phyloP scores from a whole-genome alignment of 441 rosid genomes.

The Jatropha multifida region DNA sequence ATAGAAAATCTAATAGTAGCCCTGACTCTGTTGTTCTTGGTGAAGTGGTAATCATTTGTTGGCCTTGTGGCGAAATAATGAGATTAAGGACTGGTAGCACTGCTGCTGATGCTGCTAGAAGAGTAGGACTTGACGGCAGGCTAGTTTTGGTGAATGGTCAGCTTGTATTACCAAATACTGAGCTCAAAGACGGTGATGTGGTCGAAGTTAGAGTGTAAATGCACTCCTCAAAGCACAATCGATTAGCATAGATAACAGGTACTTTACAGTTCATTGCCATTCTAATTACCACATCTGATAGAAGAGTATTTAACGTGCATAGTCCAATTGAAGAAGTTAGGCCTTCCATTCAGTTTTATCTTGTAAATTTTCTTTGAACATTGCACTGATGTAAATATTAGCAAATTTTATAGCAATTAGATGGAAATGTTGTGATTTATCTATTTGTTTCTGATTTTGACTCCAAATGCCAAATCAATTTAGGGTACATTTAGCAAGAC shows the following conservation, averaged over 20 bases:
- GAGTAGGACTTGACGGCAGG: constrained; percentile 62
- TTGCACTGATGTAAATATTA: constrained; percentile 18
- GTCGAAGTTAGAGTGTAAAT: constrained; percentile 55
- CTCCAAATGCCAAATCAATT: not conserved
- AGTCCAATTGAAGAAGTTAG: not conserved
- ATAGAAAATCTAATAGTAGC: constrained; percentile 7
- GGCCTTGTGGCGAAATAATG: constrained; percentile 74
- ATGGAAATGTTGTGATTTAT: not conserved
- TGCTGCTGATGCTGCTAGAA: constrained; percentile 72
- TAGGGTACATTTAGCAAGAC: no score
- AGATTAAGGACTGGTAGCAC: constrained; percentile 68
- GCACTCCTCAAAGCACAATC: not conserved
- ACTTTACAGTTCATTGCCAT: not conserved
- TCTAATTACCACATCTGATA: not conserved
- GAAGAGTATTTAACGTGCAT: not conserved
- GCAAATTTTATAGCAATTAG: not conserved
- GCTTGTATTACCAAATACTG: constrained; percentile 56
- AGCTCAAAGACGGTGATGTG: constrained; percentile 78
- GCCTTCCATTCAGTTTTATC: constrained; percentile 12
- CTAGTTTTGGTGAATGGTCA: constrained; percentile 64
- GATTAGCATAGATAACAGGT: constrained; percentile 19
- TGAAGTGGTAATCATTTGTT: constrained; percentile 64
- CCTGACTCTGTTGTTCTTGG: constrained; percentile 37
- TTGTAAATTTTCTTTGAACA: constrained; percentile 9
- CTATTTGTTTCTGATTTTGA: not conserved